Evolutionary conservation across 495 filamentous ascomycete species (phyloP), one percentile per base, ranked within the genome.

Genomic region (Rhypophila decipiens): DNA sequence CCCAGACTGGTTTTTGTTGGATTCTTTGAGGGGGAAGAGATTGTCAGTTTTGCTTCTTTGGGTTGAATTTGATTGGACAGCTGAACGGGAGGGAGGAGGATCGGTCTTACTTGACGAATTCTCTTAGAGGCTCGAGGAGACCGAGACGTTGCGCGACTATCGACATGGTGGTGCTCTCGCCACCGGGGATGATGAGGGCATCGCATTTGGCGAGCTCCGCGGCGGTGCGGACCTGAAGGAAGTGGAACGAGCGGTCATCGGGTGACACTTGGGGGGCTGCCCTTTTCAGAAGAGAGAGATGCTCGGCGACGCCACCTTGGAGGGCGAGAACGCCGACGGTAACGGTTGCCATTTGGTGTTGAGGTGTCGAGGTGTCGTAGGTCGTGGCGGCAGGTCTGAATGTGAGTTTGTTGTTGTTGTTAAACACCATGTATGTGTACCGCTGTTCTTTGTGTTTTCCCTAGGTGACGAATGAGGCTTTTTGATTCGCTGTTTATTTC

Each of bases 141-240:
- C 84, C 80, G 2, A 84, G 85, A 39, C 90, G 77, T 17, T 78
- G 79, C 9, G 93, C 93, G 15, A 97, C 86, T 15, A 98, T 76
- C 3, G 90, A 87, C 58, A 98, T 90, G 5, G 90, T 85, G 4
- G 93, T 98, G 61, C 88, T 95, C 60, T 98, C 93, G 48, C 93
- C 94, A 35, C 93, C 93, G 5, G 94, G 93, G 50, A 98, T 76
- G 54, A 98, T 80, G 18, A 98, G 74, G 2, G 83, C 93, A 60
- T 90, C 82, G 70, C 90, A 96, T 56, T 49, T 56, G 10, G 73
- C 69, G 12, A 98, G 76, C 50, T 95, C 77, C 9, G 72, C 64
- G 15, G 78, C 64, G 24, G 83, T 97, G 44, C 90, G 86, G 39
- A 98, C 85, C 61, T 95, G 85, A 52, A 81, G 69, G 63, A 90